Base-by-base conservation (phyloP, 208 protist species). In the Phytomonas sp. region DNA sequence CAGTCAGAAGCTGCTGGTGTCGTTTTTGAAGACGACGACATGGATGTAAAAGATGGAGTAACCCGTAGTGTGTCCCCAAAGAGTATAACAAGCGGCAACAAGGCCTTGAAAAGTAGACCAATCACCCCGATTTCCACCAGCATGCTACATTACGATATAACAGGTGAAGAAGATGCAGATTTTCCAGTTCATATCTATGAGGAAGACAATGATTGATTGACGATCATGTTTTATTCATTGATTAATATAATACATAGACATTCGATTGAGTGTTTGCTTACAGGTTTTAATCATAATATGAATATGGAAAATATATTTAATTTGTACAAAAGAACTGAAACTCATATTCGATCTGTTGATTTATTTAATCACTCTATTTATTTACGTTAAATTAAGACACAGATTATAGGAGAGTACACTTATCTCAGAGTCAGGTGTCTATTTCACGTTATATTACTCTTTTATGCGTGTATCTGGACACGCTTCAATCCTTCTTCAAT, bases 1-100 rank as follows among this genome's bases (percentile, higher is more conserved):
- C 73, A 72, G 64, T 60, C 74, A 19, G 63, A 29, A 67, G 65
- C 23, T 12, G 70, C 60, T 60, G 45, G 45, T 56, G 45, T 56
- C 19, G 19, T 56, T 56, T 33, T 64, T 64, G 61, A 64, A 3
- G 33, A 29, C 29, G 61, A 63, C 6, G 60, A 64, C 10, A 29
- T 12, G 29, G 76, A 78, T 34, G 73, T 73, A 59, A 76, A 26
- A 56, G 19, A 26, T 23, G 45, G 6, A 56, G 7, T 23, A 26
- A 56, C 45, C 16, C 45, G 7, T 26, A 56, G 19, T 56, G 11
- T 26, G 45, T 23, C 16, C 23, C 7, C 16, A 23, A 26, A 26
- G 23, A 23, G 45, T 6, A 23, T 12, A 0, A 26, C 45, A 19
- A 26, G 45, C 26, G 16, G 45, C 23, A 56, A 56, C 16, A 26